These are phyloP conservation scores for Rhodotorula babjevae DNA, from an alignment of 768 basidiomycete genomes.

Conservation along the genomic window DNA sequence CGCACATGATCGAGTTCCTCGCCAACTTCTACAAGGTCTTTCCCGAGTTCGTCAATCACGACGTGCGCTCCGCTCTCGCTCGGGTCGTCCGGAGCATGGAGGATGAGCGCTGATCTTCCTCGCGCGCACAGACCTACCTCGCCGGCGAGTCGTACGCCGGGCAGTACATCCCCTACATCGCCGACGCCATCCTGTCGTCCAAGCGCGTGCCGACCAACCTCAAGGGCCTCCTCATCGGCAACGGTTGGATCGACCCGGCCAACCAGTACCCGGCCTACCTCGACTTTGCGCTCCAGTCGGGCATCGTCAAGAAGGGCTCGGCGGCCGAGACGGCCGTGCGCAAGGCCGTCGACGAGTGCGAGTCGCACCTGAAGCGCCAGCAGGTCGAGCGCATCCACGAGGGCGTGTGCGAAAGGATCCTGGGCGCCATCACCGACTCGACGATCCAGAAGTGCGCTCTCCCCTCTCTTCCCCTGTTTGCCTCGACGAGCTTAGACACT, in stretches of 20 bases:
- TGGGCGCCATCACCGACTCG: constrained; percentile 49
- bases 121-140: constrained; percentile 71
- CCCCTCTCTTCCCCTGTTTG: neutral
- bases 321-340: constrained; percentile 63
- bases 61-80: constrained; percentile 57
- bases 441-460: constrained; percentile 48
- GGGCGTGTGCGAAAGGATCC: constrained; percentile 59
- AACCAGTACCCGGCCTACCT: constrained; percentile 84
- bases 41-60: constrained; percentile 74
- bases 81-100: too few relatives aligned
- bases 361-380: constrained; percentile 45
- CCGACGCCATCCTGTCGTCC: constrained; percentile 49
- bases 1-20: constrained; percentile 76
- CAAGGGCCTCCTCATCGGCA: constrained; percentile 82
- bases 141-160: constrained; percentile 96
- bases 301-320: constrained; percentile 67
- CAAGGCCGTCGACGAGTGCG: constrained; percentile 59
- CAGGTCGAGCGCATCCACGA: constrained; percentile 49
- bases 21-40: constrained; percentile 84
- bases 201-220: constrained; percentile 25
- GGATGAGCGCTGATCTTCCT: fast-evolving
- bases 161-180: constrained; percentile 95
- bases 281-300: constrained; percentile 75
- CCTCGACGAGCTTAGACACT: too few relatives aligned
- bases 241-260: constrained; percentile 92